Evolutionary conservation across 1,284 basidiomycete species (phyloP).

Genomic region (Ustilago bromivora): DNA sequence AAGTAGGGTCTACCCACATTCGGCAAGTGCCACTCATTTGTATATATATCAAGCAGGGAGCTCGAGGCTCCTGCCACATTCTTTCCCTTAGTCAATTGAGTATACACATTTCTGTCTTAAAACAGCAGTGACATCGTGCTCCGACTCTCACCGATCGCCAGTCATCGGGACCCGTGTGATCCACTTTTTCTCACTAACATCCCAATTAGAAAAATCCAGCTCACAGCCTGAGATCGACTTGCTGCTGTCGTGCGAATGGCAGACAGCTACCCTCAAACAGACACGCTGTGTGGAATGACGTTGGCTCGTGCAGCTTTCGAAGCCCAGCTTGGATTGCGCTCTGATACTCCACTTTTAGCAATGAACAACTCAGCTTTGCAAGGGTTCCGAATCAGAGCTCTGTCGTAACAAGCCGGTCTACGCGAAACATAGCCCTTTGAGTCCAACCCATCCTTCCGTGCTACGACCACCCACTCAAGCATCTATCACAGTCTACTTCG

Average conservation of each 20-base stretch:
- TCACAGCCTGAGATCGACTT: slow-evolving; percentile 6
- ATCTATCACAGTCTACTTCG: neutral
- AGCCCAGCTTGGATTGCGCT: slow-evolving; percentile 2
- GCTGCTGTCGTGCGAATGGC: slow-evolving; percentile 22
- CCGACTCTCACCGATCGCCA: too few species aligned
- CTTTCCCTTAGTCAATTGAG: too few species aligned
- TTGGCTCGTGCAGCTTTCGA: slow-evolving; percentile 30
- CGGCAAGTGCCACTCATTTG: too few species aligned
- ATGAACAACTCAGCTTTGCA: neutral
- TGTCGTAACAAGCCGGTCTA: neutral
- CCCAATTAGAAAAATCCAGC: neutral
- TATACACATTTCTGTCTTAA: too few species aligned
- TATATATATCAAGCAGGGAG: too few species aligned
- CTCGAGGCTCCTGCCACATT: too few species aligned
- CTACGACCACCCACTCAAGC: slow-evolving; percentile 16
- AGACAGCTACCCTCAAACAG: neutral
- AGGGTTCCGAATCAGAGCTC: neutral
- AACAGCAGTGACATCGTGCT: too few species aligned
- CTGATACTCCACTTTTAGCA: slow-evolving; percentile 23
- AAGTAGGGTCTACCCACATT: too few species aligned
- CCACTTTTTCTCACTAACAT: too few species aligned
- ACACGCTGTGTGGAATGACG: slow-evolving; percentile 37
- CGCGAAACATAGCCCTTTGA: neutral
- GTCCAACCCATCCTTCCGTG: neutral
- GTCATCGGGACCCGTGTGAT: too few species aligned